Conservation (phyloP, 1,284 basidiomycete genomes). For the Austroboletus novae-zelandiae region DNA sequence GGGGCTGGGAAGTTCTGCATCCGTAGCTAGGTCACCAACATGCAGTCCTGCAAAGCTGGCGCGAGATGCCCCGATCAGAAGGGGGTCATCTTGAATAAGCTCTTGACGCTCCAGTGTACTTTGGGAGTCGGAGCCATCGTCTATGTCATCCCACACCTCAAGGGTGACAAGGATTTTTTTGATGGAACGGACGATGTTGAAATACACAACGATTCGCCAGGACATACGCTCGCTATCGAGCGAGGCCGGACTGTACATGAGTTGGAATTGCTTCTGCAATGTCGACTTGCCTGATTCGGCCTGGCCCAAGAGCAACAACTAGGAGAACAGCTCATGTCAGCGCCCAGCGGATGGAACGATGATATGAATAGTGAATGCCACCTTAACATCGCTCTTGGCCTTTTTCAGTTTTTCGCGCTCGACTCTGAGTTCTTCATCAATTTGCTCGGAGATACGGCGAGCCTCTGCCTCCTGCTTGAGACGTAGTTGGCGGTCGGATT, state of each 20-base stretch:
- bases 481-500: conserved; percentile 55
- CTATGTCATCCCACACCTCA: conserved; percentile 62
- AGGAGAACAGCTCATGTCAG: conserved; percentile 19
- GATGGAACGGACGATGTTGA: conserved; percentile 76
- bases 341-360: background rate
- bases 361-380: conserved; percentile 31
- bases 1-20: conserved; percentile 17
- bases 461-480: conserved; percentile 68
- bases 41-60: conserved; percentile 11
- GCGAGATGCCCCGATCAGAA: conserved; percentile 18
- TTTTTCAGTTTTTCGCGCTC: conserved; percentile 64
- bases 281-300: conserved; percentile 83
- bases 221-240: conserved; percentile 75
- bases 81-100: conserved; percentile 21
- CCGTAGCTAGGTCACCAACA: conserved; percentile 10
- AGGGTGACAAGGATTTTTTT: conserved; percentile 71
- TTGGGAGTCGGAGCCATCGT: conserved; percentile 48
- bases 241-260: conserved; percentile 76
- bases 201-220: conserved; percentile 81
- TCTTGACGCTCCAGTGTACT: conserved; percentile 34
- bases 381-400: conserved; percentile 72
- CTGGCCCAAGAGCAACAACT: conserved; percentile 77
- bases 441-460: conserved; percentile 69
- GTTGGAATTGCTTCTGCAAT: conserved; percentile 81
- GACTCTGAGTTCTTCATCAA: conserved; percentile 72